Base-by-base conservation (phyloP, 2,329 filamentous ascomycete genomes). In the Mycosphaerelloides madeirae region DNA sequence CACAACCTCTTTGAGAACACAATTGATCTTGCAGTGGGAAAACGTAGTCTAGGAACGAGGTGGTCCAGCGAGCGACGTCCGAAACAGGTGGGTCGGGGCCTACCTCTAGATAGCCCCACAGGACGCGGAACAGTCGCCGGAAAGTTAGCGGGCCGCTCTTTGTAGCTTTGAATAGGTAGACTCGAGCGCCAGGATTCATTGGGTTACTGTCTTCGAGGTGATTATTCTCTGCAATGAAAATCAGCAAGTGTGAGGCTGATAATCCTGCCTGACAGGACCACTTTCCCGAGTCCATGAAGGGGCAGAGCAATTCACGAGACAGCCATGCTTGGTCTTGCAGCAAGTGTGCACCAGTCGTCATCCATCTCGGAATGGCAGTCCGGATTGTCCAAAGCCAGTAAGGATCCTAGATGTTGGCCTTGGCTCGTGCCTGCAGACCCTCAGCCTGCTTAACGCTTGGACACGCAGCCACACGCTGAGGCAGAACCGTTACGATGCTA, bases 71-170 rank as follows among this genome's bases (percentile, higher is more conserved):
- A 44, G 43, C 38, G 43, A 49, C 43, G 35, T 55, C 52, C 53
- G 54, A 58, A 50, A 59, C 49, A 52, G 39, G 44, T 53, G 49
- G 52, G 46, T 53, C 49, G 48, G 54, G 46, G 35, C 47, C 43
- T 40, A 29, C 47, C 44, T 54, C 43, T 51, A 48, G 50, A 54
- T 52, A 52, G 47, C 53, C 50, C 50, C 52, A 55, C 52, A 52
- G 42, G 40, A 18, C 36, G 49, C 36, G 46, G 46, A 39, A 42
- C 22, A 44, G 41, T 31, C 39, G 31, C 36, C 42, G 42, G 50
- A 46, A 42, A 49, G 44, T 37, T 41, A 43, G 41, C 50, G 46
- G 46, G 48, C 49, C 41, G 43, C 37, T 20, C 28, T 42, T 32
- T 50, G 46, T 48, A 54, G 49, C 52, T 52, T 50, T 52, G 22